Percentiles rank a stretch among this genome's conserved stretches.
Evolutionary conservation across 2,329 filamentous ascomycete genomes (phyloP).

Genomic region (Exophiala xenobiotica): DNA sequence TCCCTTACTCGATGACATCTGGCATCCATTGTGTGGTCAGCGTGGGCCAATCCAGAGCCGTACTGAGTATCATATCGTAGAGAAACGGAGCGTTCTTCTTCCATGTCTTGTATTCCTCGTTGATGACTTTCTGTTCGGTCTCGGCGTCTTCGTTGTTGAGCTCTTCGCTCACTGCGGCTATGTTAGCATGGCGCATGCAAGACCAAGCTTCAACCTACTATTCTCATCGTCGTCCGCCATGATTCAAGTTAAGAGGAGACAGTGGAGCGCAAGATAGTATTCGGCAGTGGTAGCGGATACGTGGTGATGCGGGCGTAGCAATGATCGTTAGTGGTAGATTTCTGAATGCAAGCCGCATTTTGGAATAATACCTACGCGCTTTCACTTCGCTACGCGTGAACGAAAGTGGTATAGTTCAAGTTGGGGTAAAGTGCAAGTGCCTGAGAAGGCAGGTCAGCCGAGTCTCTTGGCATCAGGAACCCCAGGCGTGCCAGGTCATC

Average conservation of each 20-base stretch:
- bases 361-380: neutral
- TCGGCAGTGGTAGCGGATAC: no score
- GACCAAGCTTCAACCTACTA: constrained; percentile 22
- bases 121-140: constrained; percentile 31
- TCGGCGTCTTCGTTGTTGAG: constrained; percentile 78
- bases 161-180: constrained; percentile 48
- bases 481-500: neutral
- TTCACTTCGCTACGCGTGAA: neutral
- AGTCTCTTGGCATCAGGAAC: neutral
- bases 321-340: neutral
- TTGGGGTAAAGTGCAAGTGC: neutral
- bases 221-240: constrained; percentile 33
- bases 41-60: constrained; percentile 94
- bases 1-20: constrained; percentile 72
- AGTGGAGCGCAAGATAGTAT: neutral
- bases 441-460: neutral
- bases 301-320: neutral
- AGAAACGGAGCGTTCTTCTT: constrained; percentile 99
- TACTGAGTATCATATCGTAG: constrained; percentile 95
- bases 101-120: constrained; percentile 96
- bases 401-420: constrained; percentile 1
- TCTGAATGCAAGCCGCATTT: neutral
- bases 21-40: constrained; percentile 98
- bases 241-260: neutral
- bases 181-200: constrained; percentile 9